Conservation (phyloP, 345 rosid species). For the Acer saccharum region DNA sequence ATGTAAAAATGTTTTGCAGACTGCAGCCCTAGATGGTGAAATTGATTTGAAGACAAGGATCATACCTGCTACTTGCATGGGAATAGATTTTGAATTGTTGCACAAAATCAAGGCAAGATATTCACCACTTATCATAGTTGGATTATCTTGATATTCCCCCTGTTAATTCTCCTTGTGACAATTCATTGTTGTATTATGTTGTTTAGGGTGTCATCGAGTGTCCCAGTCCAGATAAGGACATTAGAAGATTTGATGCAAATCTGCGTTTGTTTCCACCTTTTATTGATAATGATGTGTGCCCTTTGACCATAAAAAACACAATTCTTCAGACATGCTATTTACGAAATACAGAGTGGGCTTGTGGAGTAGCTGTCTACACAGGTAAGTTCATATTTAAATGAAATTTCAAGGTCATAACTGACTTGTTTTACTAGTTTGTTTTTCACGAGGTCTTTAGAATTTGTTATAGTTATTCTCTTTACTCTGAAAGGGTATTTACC, state of each 20-base stretch:
- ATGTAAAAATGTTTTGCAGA: constrained; percentile 54
- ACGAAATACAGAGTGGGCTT: constrained; percentile 98
- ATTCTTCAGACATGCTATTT: constrained; percentile 97
- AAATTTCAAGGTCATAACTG: constrained; percentile 13
- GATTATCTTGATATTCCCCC: neutral
- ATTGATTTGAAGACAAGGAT: constrained; percentile 94
- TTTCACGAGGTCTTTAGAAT: neutral
- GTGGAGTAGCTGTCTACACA: constrained; percentile 97
- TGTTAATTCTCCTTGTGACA: neutral
- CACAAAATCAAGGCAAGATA: constrained; percentile 87
- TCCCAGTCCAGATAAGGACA: constrained; percentile 93
- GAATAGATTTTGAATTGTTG: constrained; percentile 82
- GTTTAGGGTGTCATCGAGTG: constrained; percentile 96
- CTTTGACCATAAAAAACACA: constrained; percentile 90
- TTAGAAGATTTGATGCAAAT: constrained; percentile 97
- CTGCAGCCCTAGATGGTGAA: constrained; percentile 97
- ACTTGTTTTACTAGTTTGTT: constrained; percentile 11
- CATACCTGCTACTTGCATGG: constrained; percentile 87
- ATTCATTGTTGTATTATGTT: constrained; percentile 11
- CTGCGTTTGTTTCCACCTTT: constrained; percentile 95
- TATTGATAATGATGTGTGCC: constrained; percentile 90
- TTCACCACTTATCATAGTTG: neutral
- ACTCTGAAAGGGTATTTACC: neutral
- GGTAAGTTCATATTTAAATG: constrained; percentile 47
- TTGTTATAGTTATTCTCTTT: neutral